Base-by-base conservation (phyloP, 305 asterid genomes). In the Fraxinus paxiana region DNA sequence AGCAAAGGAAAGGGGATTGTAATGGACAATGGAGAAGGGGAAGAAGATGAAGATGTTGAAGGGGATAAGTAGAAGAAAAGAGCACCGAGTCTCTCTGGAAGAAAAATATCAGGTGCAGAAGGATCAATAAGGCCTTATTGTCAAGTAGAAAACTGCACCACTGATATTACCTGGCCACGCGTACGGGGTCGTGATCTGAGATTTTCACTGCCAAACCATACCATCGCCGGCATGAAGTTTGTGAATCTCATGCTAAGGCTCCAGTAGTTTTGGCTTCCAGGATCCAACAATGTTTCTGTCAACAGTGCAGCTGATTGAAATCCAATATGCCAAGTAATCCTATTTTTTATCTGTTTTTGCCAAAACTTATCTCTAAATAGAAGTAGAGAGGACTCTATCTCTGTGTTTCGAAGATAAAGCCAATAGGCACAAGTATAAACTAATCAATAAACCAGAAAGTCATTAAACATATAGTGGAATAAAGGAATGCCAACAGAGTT, bases 221-320 rank as follows among this genome's bases (percentile, higher is more conserved):
- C 83, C 90, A 94, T 78, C 97, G 93, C 12, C 91, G 93, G 75
- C 97, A 92, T 78, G 6, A 92, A 86, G 85, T 97, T 92, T 70
- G 97, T 26, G 92, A 86, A 76, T 85, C 81, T 80, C 98, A 92
- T 83, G 89, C 97, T 75, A 92, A 94, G 91, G 92, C 97, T 43
- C 84, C 91, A 0, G 90, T 84, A 24, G 97, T 92, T 63, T 82
- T 89, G 80, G 86, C 89, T 67, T 81, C 89, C 0, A 96, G 88
- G 81, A 34, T 54, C 34, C 90, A 87, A 77, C 90, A 94, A 77
- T 90, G 97, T 30, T 92, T 94, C 93, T 94, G 97, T 81, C 97
- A 94, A 92, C 98, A 94, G 92, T 94, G 97, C 87, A 94, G 97
- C 97, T 91, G 96, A 97, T 94, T 82, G 37, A 63, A 69, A 83